These are phyloP conservation scores for Fusarium burgessii DNA, from an alignment of 2,329 filamentous ascomycete genomes.

Conservation along the genomic window DNA sequence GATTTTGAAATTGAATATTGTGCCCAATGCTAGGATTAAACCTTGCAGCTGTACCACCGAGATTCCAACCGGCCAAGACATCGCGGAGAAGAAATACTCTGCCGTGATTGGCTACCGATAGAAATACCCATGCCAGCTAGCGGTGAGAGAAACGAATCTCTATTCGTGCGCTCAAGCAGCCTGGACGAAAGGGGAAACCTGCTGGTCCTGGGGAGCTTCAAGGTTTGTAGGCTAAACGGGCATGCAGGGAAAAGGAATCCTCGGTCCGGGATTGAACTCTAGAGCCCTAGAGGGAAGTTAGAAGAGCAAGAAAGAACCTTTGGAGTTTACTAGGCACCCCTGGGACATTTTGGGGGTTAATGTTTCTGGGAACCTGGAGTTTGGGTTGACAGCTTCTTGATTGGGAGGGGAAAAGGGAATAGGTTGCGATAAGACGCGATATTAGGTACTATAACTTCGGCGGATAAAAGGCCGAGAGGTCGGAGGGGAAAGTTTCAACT, in stretches of 20 bases:
- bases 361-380: neutral
- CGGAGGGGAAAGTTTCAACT: neutral
- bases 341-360: conserved; percentile 10
- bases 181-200: conserved; percentile 33
- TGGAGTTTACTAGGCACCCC: conserved; percentile 6
- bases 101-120: conserved; percentile 38
- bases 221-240: conserved; percentile 32
- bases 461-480: conserved; percentile 1
- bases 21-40: conserved; percentile 24
- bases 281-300: conserved; percentile 9
- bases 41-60: conserved; percentile 26
- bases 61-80: conserved; percentile 25
- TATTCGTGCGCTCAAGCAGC: conserved; percentile 31
- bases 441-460: conserved; percentile 3
- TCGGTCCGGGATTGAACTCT: conserved; percentile 17
- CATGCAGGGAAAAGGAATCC: conserved; percentile 22
- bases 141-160: conserved; percentile 24
- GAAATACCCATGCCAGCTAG: conserved; percentile 34
- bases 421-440: conserved; percentile 15
- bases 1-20: conserved; percentile 31
- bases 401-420: conserved; percentile 17
- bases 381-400: conserved; percentile 16
- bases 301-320: conserved; percentile 9
- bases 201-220: conserved; percentile 9
- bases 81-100: conserved; percentile 31